A percentile compares a stretch with the other conserved stretches of the same genome.
Conservation (phyloP, 345 rosid species). For the Aquilaria yunnanensis region DNA sequence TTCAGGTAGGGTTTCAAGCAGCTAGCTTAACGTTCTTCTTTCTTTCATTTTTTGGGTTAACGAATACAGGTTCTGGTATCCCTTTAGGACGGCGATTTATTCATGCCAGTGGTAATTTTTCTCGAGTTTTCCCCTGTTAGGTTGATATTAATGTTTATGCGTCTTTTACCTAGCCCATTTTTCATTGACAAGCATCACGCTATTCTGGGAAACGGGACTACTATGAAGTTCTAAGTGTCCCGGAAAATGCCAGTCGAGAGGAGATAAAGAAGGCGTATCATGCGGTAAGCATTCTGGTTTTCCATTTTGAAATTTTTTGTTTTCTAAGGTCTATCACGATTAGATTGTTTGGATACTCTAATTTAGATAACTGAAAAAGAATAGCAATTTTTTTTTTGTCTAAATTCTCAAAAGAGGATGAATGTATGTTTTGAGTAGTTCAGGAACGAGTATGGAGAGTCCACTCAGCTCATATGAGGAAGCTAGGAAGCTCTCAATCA, state of each 20-base stretch:
- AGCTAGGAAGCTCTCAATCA: no score
- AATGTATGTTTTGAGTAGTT: no score
- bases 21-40: constrained; percentile 5
- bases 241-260: constrained; percentile 57
- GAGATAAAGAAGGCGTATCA: constrained; percentile 87
- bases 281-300: constrained; percentile 26
- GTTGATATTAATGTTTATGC: not conserved
- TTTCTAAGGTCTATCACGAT: no score
- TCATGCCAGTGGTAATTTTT: constrained; percentile 57
- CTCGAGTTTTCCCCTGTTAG: not conserved
- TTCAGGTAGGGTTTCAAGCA: not conserved
- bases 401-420: no score
- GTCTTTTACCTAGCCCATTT: not conserved
- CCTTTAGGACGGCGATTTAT: constrained; percentile 34
- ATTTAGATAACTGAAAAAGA: no score
- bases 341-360: no score
- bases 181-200: constrained; percentile 32
- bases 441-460: no score
- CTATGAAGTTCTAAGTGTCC: constrained; percentile 79
- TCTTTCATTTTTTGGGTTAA: constrained; percentile 22
- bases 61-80: constrained; percentile 28
- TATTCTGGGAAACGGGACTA: constrained; percentile 37
- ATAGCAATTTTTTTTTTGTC: no score
- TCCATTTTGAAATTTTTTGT: not conserved
- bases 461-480: no score